Evolutionary conservation across 371 early-diverging fungal genomes (phyloP).

Genomic region (Mortierella polycephala): DNA sequence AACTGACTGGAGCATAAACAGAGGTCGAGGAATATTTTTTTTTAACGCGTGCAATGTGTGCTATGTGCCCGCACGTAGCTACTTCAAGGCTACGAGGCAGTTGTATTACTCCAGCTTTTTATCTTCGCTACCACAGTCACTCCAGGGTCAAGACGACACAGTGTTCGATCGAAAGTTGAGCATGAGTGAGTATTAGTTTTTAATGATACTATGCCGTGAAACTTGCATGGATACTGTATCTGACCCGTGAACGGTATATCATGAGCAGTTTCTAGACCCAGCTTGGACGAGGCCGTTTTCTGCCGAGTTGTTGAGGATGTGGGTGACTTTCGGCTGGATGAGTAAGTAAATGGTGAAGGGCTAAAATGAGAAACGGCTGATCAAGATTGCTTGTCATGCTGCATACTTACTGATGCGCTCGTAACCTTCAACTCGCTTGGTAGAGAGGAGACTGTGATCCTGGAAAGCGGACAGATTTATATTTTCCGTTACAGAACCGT

Average conservation of each 20-base stretch:
- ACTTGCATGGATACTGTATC: too few relatives aligned
- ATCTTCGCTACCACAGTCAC: slow-evolving; percentile 60
- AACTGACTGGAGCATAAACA: background rate
- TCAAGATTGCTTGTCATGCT: background rate
- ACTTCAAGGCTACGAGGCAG: slow-evolving; percentile 33
- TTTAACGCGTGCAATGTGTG: too few relatives aligned
- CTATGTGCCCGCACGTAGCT: slow-evolving; percentile 11
- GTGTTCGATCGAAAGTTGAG: slow-evolving; percentile 42
- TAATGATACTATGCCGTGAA: too few relatives aligned
- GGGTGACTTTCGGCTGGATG: slow-evolving; percentile 69
- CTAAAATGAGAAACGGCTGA: background rate
- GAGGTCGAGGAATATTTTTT: too few relatives aligned
- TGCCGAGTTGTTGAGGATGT: slow-evolving; percentile 66
- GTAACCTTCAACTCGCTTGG: too few relatives aligned
- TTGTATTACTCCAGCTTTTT: slow-evolving; percentile 67
- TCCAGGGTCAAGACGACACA: slow-evolving; percentile 68
- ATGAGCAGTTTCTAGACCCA: slow-evolving; percentile 69
- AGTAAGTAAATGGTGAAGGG: slow-evolving; percentile 1
- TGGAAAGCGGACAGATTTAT: slow-evolving; percentile 61
- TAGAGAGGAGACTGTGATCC: slow-evolving; percentile 55
- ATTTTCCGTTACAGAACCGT: slow-evolving; percentile 65
- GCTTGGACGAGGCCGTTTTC: slow-evolving; percentile 80
- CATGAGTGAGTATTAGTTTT: slow-evolving; percentile 28
- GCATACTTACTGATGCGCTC: background rate
- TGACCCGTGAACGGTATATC: background rate